Percentiles rank a stretch among this genome's conserved stretches.
These are phyloP conservation scores for Diaporthe capsici DNA, from an alignment of 2,329 filamentous ascomycete genomes.

Conservation along the genomic window DNA sequence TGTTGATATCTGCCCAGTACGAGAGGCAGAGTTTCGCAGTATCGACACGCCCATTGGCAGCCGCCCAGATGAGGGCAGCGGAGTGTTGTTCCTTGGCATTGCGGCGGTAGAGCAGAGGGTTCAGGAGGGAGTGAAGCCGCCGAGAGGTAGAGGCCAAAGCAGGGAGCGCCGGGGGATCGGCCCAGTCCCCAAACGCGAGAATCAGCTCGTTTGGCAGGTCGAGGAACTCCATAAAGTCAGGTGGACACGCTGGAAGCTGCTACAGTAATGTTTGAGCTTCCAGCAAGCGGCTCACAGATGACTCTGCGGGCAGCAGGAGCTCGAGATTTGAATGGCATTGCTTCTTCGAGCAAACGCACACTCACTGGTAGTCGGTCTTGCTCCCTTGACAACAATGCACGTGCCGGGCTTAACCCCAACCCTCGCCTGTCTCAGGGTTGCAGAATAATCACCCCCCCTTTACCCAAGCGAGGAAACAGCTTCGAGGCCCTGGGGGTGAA, in stretches of 20 bases:
- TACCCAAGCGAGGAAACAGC: background rate
- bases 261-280: background rate
- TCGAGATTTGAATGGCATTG: background rate
- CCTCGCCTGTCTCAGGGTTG: background rate
- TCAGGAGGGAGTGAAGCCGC: background rate
- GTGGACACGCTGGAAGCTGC: background rate
- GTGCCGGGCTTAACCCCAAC: background rate
- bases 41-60: background rate
- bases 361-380: background rate
- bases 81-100: background rate
- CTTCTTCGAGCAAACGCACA: background rate
- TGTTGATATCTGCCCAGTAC: background rate
- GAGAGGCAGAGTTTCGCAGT: background rate
- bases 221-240: background rate
- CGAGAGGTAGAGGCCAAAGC: background rate
- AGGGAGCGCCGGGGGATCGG: background rate
- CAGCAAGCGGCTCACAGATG: background rate
- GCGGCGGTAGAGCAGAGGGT: background rate
- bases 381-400: background rate
- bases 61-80: background rate
- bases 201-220: background rate
- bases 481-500: background rate
- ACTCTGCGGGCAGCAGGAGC: background rate
- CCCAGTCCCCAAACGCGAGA: background rate
- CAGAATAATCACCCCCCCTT: background rate